phyloP scores from a whole-genome alignment of 352 stramenopile genomes.

The Phytophthora cactorum region DNA sequence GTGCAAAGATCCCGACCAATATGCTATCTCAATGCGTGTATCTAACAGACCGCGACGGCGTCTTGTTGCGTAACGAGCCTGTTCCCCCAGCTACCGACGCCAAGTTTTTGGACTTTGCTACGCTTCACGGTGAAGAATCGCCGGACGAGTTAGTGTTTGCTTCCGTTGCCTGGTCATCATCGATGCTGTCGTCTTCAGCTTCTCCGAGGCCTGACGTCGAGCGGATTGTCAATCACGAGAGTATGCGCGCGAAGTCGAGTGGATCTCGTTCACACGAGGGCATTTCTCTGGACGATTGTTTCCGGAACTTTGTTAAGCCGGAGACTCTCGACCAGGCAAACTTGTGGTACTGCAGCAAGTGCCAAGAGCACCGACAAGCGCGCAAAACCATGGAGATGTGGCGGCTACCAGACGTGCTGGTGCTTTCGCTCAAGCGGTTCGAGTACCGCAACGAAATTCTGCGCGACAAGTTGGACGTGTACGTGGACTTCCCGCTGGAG shows the following conservation, averaged over 20 bases:
- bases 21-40: slow-evolving; percentile 59
- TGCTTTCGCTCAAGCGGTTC: slow-evolving; percentile 90
- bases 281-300: slow-evolving; percentile 79
- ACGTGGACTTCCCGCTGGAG: slow-evolving; percentile 89
- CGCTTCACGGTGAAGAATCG: slow-evolving; percentile 44
- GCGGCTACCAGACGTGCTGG: slow-evolving; percentile 79
- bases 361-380: slow-evolving; percentile 79
- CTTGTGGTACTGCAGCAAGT: slow-evolving; percentile 85
- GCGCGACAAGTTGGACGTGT: slow-evolving; percentile 83
- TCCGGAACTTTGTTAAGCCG: slow-evolving; percentile 86
- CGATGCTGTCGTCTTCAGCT: slow-evolving; percentile 45
- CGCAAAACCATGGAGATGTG: slow-evolving; percentile 86
- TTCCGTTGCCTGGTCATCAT: slow-evolving; percentile 58
- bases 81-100: slow-evolving; percentile 44
- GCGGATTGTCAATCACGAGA: slow-evolving; percentile 61
- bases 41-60: slow-evolving; percentile 62
- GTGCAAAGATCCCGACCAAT: slow-evolving; percentile 43
- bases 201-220: slow-evolving; percentile 58
- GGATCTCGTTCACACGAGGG: slow-evolving; percentile 36
- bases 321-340: slow-evolving; percentile 88
- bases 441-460: slow-evolving; percentile 87
- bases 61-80: slow-evolving; percentile 55
- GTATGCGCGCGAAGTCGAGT: slow-evolving; percentile 38
- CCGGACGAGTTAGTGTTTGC: slow-evolving; percentile 59
- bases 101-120: slow-evolving; percentile 64